Conservation (phyloP, 2,329 filamentous ascomycete genomes). For the Zasmidium cellare region DNA sequence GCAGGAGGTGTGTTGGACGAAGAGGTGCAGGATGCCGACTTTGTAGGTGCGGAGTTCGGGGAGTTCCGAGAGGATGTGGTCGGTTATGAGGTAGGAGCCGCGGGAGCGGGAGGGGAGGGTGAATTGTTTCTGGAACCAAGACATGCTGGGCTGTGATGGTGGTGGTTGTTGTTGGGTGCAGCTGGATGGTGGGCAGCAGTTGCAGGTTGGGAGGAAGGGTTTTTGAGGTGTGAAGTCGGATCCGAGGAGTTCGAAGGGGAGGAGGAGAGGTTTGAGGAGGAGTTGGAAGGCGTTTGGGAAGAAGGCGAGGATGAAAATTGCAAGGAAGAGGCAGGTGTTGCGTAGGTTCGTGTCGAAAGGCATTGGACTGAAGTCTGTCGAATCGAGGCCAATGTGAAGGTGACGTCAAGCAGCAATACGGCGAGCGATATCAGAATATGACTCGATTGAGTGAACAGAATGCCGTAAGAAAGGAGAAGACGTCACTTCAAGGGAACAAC, state of each 20-base stretch:
- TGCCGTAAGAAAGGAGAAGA: conserved; percentile 6
- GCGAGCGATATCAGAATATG: conserved; percentile 3
- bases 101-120: conserved; percentile 73
- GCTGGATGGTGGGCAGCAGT: conserved; percentile 33
- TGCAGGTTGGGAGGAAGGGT: conserved; percentile 30
- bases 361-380: conserved; percentile 16
- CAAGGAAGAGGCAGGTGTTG: conserved; percentile 48
- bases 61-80: conserved; percentile 67
- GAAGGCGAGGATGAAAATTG: conserved; percentile 52
- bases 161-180: conserved; percentile 29
- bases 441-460: conserved; percentile 5
- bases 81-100: conserved; percentile 87
- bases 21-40: conserved; percentile 81
- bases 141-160: conserved; percentile 36
- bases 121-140: conserved; percentile 84
- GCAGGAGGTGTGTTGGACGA: conserved; percentile 93
- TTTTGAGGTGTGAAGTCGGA: conserved; percentile 34
- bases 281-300: conserved; percentile 50
- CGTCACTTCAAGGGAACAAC: background rate
- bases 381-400: background rate
- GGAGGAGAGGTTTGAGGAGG: conserved; percentile 37
- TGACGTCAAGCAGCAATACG: conserved; percentile 12
- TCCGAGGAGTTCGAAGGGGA: conserved; percentile 28
- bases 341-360: conserved; percentile 30
- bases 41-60: conserved; percentile 84